These are phyloP conservation scores for Trametes coccinea DNA, from an alignment of 768 basidiomycete species.

Conservation along the genomic window DNA sequence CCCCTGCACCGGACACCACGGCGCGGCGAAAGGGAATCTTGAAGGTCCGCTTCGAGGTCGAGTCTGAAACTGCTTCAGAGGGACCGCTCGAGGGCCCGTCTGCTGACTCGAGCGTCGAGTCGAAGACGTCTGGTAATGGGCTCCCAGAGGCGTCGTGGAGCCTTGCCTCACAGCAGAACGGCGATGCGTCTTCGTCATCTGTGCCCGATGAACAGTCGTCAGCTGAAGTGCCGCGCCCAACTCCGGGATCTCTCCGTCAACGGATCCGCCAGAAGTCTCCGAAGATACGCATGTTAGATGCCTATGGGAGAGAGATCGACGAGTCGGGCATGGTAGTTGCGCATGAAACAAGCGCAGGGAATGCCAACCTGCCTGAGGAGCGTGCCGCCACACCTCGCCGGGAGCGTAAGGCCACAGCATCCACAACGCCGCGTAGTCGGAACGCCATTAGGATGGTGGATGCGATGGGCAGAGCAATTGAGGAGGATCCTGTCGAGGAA, in stretches of 20 bases:
- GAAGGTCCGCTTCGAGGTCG: constrained; percentile 73
- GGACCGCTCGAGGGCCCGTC: constrained; percentile 16
- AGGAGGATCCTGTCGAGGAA: constrained; percentile 31
- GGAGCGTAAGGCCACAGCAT: constrained; percentile 12
- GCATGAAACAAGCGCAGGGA: background rate
- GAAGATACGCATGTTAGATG: constrained; percentile 67
- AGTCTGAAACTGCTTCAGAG: constrained; percentile 35
- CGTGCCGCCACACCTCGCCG: constrained; percentile 7
- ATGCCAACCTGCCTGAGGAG: background rate
- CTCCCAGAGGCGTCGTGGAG: background rate
- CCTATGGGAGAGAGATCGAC: constrained; percentile 54
- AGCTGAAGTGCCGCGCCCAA: constrained; percentile 23
- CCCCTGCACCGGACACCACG: constrained; percentile 29
- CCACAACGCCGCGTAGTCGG: constrained; percentile 34
- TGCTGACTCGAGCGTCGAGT: constrained; percentile 10
- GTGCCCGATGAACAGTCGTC: constrained; percentile 6
- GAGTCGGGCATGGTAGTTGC: background rate
- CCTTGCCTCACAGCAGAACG: background rate
- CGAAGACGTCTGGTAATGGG: background rate
- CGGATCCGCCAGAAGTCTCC: constrained; percentile 46
- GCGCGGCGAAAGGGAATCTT: constrained; percentile 52
- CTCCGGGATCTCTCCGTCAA: constrained; percentile 31
- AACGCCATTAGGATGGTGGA: constrained; percentile 62
- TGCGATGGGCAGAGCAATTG: constrained; percentile 65
- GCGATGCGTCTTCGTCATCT: constrained; percentile 9